Conservation (phyloP, 306 rosid species). For the Cucurbita argyrosperma region DNA sequence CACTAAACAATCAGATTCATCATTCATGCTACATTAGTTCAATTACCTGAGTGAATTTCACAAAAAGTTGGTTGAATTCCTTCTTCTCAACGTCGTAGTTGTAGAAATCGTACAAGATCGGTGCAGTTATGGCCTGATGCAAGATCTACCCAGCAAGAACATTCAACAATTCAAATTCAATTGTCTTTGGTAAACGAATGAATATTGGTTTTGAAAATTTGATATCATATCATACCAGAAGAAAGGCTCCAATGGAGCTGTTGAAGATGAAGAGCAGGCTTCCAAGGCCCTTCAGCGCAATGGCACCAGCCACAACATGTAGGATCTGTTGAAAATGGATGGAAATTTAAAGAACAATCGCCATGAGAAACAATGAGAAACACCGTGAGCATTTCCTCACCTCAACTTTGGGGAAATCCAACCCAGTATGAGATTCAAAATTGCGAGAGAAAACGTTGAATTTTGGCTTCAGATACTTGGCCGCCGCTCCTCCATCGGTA, state of each 20-base stretch:
- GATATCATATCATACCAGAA: slow-evolving; percentile 28
- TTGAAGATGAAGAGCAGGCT: slow-evolving; percentile 46
- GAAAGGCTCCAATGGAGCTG: slow-evolving; percentile 39
- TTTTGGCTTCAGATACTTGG: slow-evolving; percentile 33
- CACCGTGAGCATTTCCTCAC: slow-evolving; percentile 13
- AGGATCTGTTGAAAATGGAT: slow-evolving; percentile 20
- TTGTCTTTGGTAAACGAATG: not conserved
- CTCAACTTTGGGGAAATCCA: slow-evolving; percentile 30
- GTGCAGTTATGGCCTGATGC: slow-evolving; percentile 38
- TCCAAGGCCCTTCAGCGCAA: slow-evolving; percentile 44
- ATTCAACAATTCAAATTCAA: not conserved
- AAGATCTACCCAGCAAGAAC: slow-evolving; percentile 25
- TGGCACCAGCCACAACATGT: slow-evolving; percentile 28
- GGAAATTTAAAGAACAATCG: not conserved
- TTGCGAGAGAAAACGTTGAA: slow-evolving; percentile 24
- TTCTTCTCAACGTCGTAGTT: slow-evolving; percentile 43
- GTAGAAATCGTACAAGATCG: slow-evolving; percentile 54
- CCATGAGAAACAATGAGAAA: not conserved
- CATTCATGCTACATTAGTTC: not conserved
- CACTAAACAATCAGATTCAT: not conserved
- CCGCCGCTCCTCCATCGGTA: slow-evolving; percentile 45
- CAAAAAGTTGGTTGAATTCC: slow-evolving; percentile 43
- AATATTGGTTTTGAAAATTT: not conserved
- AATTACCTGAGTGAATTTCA: slow-evolving; percentile 46
- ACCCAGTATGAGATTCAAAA: slow-evolving; percentile 26